These are phyloP conservation scores for Apiospora pterosperma DNA, from an alignment of 2,329 filamentous ascomycete genomes.

Conservation along the genomic window DNA sequence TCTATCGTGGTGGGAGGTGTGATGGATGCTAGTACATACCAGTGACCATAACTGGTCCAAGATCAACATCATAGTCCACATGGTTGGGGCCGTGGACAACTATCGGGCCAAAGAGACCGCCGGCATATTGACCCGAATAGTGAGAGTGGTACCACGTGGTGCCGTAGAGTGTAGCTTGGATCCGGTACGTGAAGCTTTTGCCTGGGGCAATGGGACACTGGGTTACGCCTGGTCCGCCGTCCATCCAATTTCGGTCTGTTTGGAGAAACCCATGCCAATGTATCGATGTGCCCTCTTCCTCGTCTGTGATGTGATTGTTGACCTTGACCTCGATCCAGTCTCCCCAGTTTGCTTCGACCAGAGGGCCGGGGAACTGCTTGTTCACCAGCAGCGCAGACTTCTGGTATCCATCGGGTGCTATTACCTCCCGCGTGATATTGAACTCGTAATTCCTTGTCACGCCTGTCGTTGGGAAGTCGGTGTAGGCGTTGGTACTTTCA, in stretches of 20 bases:
- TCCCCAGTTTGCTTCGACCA: slow-evolving; percentile 47
- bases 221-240: slow-evolving; percentile 47
- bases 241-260: slow-evolving; percentile 45
- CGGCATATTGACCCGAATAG: slow-evolving; percentile 55
- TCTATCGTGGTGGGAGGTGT: too few species aligned
- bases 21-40: slow-evolving; percentile 24
- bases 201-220: slow-evolving; percentile 68
- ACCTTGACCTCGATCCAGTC: slow-evolving; percentile 33
- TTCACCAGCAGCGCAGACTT: slow-evolving; percentile 41
- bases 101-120: slow-evolving; percentile 59
- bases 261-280: slow-evolving; percentile 56
- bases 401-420: slow-evolving; percentile 55
- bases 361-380: slow-evolving; percentile 52
- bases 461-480: slow-evolving; percentile 23
- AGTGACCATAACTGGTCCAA: slow-evolving; percentile 49
- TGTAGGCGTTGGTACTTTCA: slow-evolving; percentile 21
- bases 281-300: slow-evolving; percentile 38
- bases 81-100: slow-evolving; percentile 56
- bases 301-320: slow-evolving; percentile 24
- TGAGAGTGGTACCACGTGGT: slow-evolving; percentile 60
- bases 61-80: slow-evolving; percentile 57
- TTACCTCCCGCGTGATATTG: slow-evolving; percentile 44
- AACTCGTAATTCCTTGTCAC: slow-evolving; percentile 55
- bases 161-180: slow-evolving; percentile 52
- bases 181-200: slow-evolving; percentile 50